Conservation (phyloP, 805 yeast genomes). For the Ascoidea rubescens region DNA sequence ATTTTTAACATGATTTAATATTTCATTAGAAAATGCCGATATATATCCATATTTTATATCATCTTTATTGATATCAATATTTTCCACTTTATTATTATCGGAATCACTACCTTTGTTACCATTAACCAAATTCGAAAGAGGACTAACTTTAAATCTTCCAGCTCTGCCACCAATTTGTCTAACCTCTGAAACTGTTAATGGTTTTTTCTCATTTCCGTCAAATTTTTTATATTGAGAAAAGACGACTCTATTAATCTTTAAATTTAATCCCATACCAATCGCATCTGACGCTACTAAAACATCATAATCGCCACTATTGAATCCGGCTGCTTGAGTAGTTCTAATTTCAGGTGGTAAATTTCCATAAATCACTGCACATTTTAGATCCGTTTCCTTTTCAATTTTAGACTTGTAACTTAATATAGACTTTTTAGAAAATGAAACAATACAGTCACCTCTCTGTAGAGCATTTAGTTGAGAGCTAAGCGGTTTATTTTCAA, state of each 20-base stretch:
- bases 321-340: slow-evolving; percentile 64
- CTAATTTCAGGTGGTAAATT: slow-evolving; percentile 93
- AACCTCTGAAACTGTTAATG: slow-evolving; percentile 47
- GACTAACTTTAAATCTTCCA: slow-evolving; percentile 51
- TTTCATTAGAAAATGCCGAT: slow-evolving; percentile 32
- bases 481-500: slow-evolving; percentile 24
- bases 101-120: slow-evolving; percentile 1
- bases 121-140: slow-evolving; percentile 13
- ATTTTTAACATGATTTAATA: slow-evolving; percentile 28
- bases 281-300: slow-evolving; percentile 94
- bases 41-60: slow-evolving; percentile 31
- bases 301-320: slow-evolving; percentile 70
- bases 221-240: slow-evolving; percentile 59
- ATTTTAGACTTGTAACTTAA: slow-evolving; percentile 54
- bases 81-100: neutral
- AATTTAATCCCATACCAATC: slow-evolving; percentile 91
- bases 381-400: slow-evolving; percentile 44
- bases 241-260: slow-evolving; percentile 68
- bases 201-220: slow-evolving; percentile 40
- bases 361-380: slow-evolving; percentile 88
- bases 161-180: slow-evolving; percentile 97
- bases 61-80: slow-evolving; percentile 6
- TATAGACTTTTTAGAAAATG: slow-evolving; percentile 67
- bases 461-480: slow-evolving; percentile 24
- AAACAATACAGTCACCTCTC: slow-evolving; percentile 82